Percentiles rank a stretch among this genome's conserved stretches.
These are phyloP conservation scores for Corinectria fuckeliana DNA, from an alignment of 2,329 filamentous ascomycete genomes.

Conservation along the genomic window DNA sequence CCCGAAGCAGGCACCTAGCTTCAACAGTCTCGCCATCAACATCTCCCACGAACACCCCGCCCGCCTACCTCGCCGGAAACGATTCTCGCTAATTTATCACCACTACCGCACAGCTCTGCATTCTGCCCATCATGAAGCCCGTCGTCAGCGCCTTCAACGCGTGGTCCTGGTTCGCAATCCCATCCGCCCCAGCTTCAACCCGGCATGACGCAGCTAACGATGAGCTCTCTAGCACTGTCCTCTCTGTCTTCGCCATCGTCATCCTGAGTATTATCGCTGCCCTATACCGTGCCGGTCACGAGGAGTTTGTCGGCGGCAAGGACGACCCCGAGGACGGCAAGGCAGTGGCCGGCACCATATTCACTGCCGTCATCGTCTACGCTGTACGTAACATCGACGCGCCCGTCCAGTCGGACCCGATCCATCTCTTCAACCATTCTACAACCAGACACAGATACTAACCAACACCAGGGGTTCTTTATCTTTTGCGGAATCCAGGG, in stretches of 20 bases:
- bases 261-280: slow-evolving; percentile 69
- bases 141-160: slow-evolving; percentile 90
- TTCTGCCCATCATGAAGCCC: slow-evolving; percentile 79
- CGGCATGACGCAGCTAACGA: slow-evolving; percentile 35
- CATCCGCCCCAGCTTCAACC: slow-evolving; percentile 13
- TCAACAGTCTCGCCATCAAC: slow-evolving; percentile 29
- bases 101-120: background rate
- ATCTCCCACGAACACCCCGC: slow-evolving; percentile 17
- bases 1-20: slow-evolving; percentile 32
- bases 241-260: slow-evolving; percentile 70
- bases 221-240: slow-evolving; percentile 66
- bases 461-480: slow-evolving; percentile 74
- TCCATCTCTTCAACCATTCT: background rate
- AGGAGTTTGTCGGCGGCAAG: slow-evolving; percentile 79
- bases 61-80: slow-evolving; percentile 5
- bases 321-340: slow-evolving; percentile 75
- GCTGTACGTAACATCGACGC: slow-evolving; percentile 64
- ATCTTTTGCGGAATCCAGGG: slow-evolving; percentile 92
- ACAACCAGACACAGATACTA: slow-evolving; percentile 3
- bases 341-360: slow-evolving; percentile 84
- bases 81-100: background rate
- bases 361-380: slow-evolving; percentile 88
- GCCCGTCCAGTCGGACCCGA: background rate
- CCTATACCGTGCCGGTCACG: slow-evolving; percentile 81
- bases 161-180: slow-evolving; percentile 81